phyloP scores from a whole-genome alignment of 139 green algal genomes.

The Chlorella sp. region DNA sequence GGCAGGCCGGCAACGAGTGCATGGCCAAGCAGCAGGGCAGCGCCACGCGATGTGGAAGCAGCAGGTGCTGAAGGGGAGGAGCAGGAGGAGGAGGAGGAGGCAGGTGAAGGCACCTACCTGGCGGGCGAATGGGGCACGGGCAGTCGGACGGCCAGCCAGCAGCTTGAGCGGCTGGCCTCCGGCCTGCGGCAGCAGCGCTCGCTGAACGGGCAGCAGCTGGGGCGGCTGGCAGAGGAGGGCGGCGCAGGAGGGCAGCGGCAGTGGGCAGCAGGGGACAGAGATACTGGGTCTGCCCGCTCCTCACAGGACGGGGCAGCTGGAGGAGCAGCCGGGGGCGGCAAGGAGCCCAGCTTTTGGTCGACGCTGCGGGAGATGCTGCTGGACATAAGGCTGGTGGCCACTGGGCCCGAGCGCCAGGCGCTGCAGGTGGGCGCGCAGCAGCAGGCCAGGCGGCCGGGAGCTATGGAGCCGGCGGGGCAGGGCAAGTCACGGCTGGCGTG shows the following conservation, averaged over 20 bases:
- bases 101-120: background rate
- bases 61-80: too few relatives aligned
- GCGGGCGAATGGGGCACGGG: background rate
- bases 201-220: background rate
- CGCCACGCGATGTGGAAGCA: too few relatives aligned
- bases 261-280: background rate
- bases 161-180: background rate
- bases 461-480: background rate
- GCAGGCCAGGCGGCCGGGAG: too few relatives aligned
- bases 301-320: background rate
- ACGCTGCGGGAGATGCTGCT: constrained; percentile 59
- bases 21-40: too few relatives aligned
- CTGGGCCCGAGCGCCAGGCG: constrained; percentile 40
- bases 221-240: background rate
- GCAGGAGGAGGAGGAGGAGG: too few relatives aligned
- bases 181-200: background rate
- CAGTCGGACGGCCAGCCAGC: background rate
- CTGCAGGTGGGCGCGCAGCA: constrained; percentile 48
- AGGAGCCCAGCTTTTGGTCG: constrained; percentile 41
- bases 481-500: background rate
- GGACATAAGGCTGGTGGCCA: constrained; percentile 61
- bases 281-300: too few relatives aligned
- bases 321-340: background rate
- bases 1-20: too few relatives aligned
- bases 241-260: background rate